Evolutionary conservation across 2,329 filamentous ascomycete species (phyloP), one percentile per base, ranked within the genome.

Genomic region (Sporothrix euskadiensis): DNA sequence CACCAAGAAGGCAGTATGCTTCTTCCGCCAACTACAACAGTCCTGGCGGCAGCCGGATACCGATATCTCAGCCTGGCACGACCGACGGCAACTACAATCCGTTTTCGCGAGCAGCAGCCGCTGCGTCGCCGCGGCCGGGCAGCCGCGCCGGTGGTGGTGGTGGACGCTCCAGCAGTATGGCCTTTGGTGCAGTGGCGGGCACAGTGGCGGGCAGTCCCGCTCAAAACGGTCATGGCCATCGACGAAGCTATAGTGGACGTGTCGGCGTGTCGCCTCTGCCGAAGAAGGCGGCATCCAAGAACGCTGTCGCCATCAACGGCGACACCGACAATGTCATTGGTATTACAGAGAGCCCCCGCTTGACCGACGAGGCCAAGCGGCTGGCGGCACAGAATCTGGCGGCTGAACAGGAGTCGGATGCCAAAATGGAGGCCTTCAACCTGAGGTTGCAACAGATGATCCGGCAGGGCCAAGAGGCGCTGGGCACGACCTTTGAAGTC

Each of bases 381-480:
- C 88, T 94, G 73, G 90, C 93, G 6, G 90, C 90, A n/a, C 88
- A 89, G 79, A 88, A 91, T 76, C 85, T 90, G 32, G 88, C 89
- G 69, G 92, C 92, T 73, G 94, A 97, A 78, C 86, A 90, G 63
- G 91, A 94, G 77, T 88, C 92, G 8, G 94, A 98, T 77, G 89
- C 90, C 59, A 90, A 91, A 71, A 91, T 98, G 77, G 90, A 89
- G 68, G 88, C 91, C 35, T 90, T 98, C 81, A 97, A 96, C 79
- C 86, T 89, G 66, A 89, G 92, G 77, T 84, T 98, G 66, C 89
- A 92, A 79, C 92, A 91, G 47, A 94, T 99, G 92, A 97, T 99
- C 72, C 87, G 90, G 1, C 91, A 98, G 81, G 96, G 94, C 0
- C 91, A 91, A 77, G 92, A 96, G 81, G 96, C 96, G 1, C 83